These are phyloP conservation scores for Striga asiatica DNA, from an alignment of 257 asterid genomes.

Conservation along the genomic window DNA sequence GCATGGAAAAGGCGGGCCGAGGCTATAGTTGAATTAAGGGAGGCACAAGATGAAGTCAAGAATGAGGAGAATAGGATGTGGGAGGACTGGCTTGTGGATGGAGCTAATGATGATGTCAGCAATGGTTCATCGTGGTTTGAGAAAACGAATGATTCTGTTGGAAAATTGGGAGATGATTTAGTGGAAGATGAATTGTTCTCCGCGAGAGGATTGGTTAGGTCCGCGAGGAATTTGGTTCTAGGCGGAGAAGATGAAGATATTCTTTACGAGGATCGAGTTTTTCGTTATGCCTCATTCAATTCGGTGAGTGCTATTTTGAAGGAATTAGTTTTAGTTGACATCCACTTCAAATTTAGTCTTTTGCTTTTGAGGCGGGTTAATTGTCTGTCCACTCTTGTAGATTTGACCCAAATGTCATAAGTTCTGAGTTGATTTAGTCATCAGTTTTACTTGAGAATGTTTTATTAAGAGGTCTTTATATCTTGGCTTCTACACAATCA, in stretches of 20 bases:
- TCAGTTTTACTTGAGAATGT: too few species aligned
- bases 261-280: constrained; percentile 83
- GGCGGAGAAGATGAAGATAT: constrained; percentile 88
- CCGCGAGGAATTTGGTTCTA: constrained; percentile 54
- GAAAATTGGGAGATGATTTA: constrained; percentile 25
- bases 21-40: constrained; percentile 84
- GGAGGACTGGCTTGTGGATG: constrained; percentile 94
- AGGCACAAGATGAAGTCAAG: constrained; percentile 72
- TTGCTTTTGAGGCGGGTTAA: too few species aligned
- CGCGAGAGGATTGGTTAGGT: constrained; percentile 65
- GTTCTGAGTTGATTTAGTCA: too few species aligned
- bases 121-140: constrained; percentile 50
- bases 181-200: constrained; percentile 51
- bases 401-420: too few species aligned
- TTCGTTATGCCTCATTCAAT: constrained; percentile 75
- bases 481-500: too few species aligned
- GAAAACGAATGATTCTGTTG: constrained; percentile 34
- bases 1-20: constrained; percentile 94
- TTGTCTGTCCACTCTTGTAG: too few species aligned
- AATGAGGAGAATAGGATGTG: constrained; percentile 82
- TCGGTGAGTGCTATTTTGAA: constrained; percentile 54
- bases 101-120: constrained; percentile 26
- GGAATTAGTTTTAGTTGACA: constrained; percentile 3
- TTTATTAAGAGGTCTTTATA: too few species aligned
- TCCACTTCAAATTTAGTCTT: too few species aligned